A percentile compares a stretch with the other conserved stretches of the same genome.
Evolutionary conservation across 768 basidiomycete species (phyloP).

Genomic region (Thelephora ganbajun): DNA sequence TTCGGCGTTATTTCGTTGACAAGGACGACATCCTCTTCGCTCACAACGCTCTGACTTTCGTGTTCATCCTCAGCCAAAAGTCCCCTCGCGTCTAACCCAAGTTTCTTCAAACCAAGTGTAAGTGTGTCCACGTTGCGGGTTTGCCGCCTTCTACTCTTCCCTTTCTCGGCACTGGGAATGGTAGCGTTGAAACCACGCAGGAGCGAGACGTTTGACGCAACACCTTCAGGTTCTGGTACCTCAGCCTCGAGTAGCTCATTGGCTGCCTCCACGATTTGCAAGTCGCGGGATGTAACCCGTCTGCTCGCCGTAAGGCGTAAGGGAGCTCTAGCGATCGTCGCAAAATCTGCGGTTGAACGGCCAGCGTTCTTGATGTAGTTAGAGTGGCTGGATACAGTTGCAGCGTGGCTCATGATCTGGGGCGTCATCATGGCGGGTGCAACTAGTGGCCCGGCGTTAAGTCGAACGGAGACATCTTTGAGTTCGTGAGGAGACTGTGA

Average conservation of each 20-base stretch:
- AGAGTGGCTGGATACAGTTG: constrained; percentile 47
- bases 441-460: constrained; percentile 27
- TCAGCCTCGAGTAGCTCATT: constrained; percentile 59
- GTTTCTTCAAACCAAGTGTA: constrained; percentile 61
- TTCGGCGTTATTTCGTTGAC: constrained; percentile 29
- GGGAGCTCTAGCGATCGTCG: constrained; percentile 68
- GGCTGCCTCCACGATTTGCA: constrained; percentile 72
- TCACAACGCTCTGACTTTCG: constrained; percentile 49
- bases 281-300: constrained; percentile 69
- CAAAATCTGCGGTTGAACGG: constrained; percentile 42
- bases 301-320: constrained; percentile 51
- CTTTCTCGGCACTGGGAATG: constrained; percentile 76
- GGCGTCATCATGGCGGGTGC: constrained; percentile 88
- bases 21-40: constrained; percentile 64
- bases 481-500: neutral
- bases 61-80: constrained; percentile 36
- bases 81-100: constrained; percentile 70
- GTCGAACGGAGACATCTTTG: neutral
- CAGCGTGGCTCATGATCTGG: constrained; percentile 57
- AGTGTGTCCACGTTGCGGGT: constrained; percentile 70
- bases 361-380: constrained; percentile 20
- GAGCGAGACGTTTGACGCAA: constrained; percentile 64
- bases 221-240: constrained; percentile 60
- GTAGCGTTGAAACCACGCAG: constrained; percentile 91
- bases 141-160: constrained; percentile 62